Conservation (phyloP, 805 yeast genomes). For the Pichia nanzhaoensis region DNA sequence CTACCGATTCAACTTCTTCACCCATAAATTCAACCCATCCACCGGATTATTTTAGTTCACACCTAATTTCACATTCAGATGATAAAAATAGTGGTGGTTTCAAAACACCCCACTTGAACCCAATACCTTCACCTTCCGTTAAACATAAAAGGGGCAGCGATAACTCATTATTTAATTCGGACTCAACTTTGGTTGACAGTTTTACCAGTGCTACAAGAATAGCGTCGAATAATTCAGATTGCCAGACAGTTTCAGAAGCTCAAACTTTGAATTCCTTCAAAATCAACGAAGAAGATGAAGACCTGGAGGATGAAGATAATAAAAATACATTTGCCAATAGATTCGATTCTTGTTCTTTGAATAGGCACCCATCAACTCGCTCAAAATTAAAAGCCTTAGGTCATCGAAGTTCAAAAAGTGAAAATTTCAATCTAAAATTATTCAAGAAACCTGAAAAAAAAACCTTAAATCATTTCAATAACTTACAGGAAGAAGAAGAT, state of each 20-base stretch:
- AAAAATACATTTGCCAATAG: too few relatives aligned
- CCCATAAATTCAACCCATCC: not conserved
- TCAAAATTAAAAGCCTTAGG: conserved; percentile 8
- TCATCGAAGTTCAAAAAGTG: conserved; percentile 15
- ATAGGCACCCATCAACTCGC: conserved; percentile 1
- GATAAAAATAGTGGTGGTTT: not conserved
- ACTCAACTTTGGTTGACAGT: conserved; percentile 12
- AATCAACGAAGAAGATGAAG: conserved; percentile 4
- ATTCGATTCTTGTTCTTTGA: not conserved
- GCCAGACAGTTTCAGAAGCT: not conserved
- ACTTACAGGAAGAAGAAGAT: conserved; percentile 4
- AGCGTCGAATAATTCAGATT: conserved; percentile 4
- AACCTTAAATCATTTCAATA: conserved; percentile 4
- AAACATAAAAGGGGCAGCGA: conserved; percentile 10
- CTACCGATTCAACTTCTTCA: not conserved
- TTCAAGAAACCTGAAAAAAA: conserved; percentile 4
- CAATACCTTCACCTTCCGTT: not conserved
- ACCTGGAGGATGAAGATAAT: not conserved
- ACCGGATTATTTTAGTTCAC: not conserved
- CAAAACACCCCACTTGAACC: not conserved
- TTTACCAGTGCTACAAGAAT: not conserved
- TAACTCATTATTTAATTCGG: conserved; percentile 11
- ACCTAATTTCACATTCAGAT: too few relatives aligned
- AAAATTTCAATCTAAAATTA: conserved; percentile 7
- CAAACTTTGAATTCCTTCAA: not conserved